Evolutionary conservation across 2,329 filamentous ascomycete species (phyloP), one percentile per base, ranked within the genome.

Genomic region (Didymella pomorum): DNA sequence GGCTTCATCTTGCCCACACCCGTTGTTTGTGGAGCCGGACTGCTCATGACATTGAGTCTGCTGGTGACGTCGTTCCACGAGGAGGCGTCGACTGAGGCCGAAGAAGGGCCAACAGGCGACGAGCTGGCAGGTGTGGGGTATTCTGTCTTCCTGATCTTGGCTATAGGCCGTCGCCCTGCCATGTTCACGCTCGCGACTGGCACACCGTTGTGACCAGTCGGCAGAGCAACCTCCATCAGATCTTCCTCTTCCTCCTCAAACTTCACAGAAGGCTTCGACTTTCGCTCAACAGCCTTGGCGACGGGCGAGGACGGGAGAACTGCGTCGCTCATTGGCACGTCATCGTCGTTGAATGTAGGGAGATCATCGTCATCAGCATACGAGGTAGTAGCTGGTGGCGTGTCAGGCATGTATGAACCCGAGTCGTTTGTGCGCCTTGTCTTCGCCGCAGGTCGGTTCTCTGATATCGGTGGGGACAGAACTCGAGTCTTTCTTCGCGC

Each of bases 41-140:
- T 92, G 76, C 86, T 92, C 64, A 95, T 83, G 35, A 97, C 89
- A 68, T 96, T 97, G 61, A 99, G 83, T 69, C 89, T 94, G 71
- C 88, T 87, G 8, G 91, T 93, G 45, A 99, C 87, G 56, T 91
- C 84, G 66, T 93, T 97, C 93, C 95, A 98, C 1, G 92, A 87
- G 1, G 90, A 89, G 1, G 93, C 86, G 79, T 97, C 92, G 20
- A 82, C 78, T 21, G 75, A 67, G 7, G 86, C 79, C 14, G 86
- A 81, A 1, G 84, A 75, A 7, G 84, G 80, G 64, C 88, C 87
- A 8, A 83, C 80, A 16, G 92, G 92, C 16, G 93, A 96, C 4
- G 93, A 96, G 72, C 84, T 91, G 42, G 83, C 84, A 4, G 92
- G 92, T 1, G 89, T 86, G 4, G 91, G 88, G 64, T 89, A 87